Evolutionary conservation across 2,329 filamentous ascomycete species (phyloP).

Genomic region (Septoria petroselini): DNA sequence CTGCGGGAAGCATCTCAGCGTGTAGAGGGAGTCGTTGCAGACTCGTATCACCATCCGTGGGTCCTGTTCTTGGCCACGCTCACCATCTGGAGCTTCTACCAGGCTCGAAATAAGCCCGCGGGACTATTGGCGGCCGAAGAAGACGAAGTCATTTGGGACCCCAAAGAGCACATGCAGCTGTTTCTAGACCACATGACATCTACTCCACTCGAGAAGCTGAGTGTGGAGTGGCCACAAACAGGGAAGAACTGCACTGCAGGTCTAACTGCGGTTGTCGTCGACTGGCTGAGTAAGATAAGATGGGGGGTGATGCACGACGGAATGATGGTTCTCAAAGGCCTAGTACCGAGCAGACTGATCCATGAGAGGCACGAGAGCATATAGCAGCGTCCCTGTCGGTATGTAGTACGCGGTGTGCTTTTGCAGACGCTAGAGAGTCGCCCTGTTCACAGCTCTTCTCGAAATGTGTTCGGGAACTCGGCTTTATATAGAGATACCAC

Average conservation of each 20-base stretch:
- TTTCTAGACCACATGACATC: slow-evolving; percentile 44
- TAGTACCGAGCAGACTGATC: slow-evolving; percentile 42
- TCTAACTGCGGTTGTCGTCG: slow-evolving; percentile 55
- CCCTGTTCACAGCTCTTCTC: too few relatives aligned
- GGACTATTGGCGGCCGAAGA: slow-evolving; percentile 18
- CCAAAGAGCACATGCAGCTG: slow-evolving; percentile 48
- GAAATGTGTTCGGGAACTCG: too few relatives aligned
- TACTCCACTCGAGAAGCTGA: slow-evolving; percentile 40
- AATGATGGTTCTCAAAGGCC: slow-evolving; percentile 53
- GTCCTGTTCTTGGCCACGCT: slow-evolving; percentile 59
- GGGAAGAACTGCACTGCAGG: slow-evolving; percentile 53
- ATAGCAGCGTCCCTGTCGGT: not conserved
- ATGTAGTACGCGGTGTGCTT: too few relatives aligned
- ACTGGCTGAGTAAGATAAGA: slow-evolving; percentile 54
- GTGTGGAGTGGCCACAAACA: slow-evolving; percentile 28
- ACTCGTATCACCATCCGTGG: slow-evolving; percentile 62
- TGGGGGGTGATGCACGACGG: slow-evolving; percentile 63
- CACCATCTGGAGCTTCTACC: slow-evolving; percentile 58
- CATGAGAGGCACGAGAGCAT: slow-evolving; percentile 17
- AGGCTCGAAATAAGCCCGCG: slow-evolving; percentile 34
- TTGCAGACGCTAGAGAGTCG: too few relatives aligned
- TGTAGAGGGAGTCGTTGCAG: slow-evolving; percentile 50
- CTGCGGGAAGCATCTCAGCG: slow-evolving; percentile 51
- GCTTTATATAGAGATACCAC: too few relatives aligned
- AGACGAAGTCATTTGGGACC: slow-evolving; percentile 49